A percentile compares a stretch with the other conserved stretches of the same genome.
phyloP scores from a whole-genome alignment of 108 stramenopile genomes.

The Poteriospumella lacustris region DNA sequence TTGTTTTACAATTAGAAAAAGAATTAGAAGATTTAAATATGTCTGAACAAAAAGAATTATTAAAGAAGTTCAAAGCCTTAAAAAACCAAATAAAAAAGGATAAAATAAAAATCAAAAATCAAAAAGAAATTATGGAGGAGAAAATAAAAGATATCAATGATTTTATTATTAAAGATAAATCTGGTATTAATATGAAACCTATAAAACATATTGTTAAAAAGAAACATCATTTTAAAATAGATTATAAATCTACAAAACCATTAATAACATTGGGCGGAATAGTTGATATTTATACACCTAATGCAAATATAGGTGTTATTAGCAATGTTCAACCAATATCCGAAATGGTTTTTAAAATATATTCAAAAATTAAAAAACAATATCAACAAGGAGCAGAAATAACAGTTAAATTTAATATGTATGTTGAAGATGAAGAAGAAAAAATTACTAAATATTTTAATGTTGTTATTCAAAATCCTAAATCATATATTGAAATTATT shows the following conservation, averaged over 20 bases:
- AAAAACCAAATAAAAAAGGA: neutral
- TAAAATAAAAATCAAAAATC: neutral
- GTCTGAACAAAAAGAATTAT: neutral
- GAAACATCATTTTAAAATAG: neutral
- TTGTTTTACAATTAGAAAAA: too few relatives aligned
- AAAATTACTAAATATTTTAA: neutral
- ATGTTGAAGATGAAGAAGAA: neutral
- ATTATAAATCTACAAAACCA: neutral
- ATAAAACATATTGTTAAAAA: neutral
- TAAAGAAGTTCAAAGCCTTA: neutral
- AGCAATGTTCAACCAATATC: neutral
- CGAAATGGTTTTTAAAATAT: neutral
- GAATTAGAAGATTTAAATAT: too few relatives aligned
- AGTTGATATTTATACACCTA: neutral
- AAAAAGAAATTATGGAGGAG: neutral
- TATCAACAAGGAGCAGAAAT: neutral
- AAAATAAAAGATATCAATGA: conserved; percentile 1
- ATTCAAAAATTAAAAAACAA: neutral
- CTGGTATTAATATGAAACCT: neutral
- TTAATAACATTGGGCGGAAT: neutral
- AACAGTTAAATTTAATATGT: neutral
- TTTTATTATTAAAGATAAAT: neutral
- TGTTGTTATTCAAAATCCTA: neutral
- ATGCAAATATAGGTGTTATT: neutral
- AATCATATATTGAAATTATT: neutral